phyloP scores from a whole-genome alignment of 805 yeast species.

The Komagataella populi region DNA sequence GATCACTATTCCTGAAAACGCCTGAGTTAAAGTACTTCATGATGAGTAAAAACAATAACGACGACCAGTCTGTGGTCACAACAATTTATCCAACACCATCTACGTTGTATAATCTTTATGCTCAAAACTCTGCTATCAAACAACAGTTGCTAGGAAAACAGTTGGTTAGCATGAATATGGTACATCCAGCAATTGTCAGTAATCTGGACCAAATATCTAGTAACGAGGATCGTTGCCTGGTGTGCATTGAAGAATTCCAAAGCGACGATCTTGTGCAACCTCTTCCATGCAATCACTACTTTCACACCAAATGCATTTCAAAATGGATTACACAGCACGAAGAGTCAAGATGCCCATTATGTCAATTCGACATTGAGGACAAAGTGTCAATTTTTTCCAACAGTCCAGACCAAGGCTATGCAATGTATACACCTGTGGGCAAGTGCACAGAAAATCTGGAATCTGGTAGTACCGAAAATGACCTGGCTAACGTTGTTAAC shows the following conservation, averaged over 20 bases:
- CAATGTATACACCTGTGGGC: background rate
- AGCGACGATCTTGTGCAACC: background rate
- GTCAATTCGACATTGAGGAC: background rate
- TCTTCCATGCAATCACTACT: background rate
- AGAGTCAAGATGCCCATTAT: background rate
- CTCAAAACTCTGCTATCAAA: background rate
- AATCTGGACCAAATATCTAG: background rate
- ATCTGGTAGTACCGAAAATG: background rate
- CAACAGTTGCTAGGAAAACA: background rate
- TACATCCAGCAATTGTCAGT: background rate
- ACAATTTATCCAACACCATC: background rate
- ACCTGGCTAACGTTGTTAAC: background rate
- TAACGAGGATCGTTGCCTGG: background rate
- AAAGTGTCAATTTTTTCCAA: background rate
- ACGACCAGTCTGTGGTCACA: background rate
- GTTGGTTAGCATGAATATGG: background rate
- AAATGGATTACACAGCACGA: background rate
- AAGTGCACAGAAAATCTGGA: background rate
- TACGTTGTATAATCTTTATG: background rate
- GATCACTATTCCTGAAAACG: background rate
- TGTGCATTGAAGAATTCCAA: background rate
- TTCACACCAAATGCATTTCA: background rate
- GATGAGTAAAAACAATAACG: background rate
- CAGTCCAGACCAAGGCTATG: background rate
- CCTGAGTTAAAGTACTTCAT: background rate